Evolutionary conservation across 306 rosid genomes (phyloP), one percentile per base, ranked within the genome.

Genomic region (Cucumis cinereus): DNA sequence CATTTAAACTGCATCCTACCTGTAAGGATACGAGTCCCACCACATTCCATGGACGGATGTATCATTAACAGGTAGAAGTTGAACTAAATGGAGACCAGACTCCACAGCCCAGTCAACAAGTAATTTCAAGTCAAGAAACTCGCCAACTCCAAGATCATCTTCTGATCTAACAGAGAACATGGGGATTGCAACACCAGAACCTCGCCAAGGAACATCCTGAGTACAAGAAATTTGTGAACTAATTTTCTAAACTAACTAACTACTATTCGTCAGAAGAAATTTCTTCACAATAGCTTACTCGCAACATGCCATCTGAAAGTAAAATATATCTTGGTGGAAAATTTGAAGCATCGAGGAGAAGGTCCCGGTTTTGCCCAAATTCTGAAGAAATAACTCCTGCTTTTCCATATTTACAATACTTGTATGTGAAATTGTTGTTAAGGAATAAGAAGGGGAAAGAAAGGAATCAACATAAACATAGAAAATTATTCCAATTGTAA

Each of bases 11-110:
- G 23, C 59, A 63, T 7, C 56, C 19, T 88, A 94, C 98, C 98
- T 91, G 90, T 94, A 94, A 70, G 98, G 98, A 86, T 94, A 94
- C 38, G 98, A 94, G 83, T 94, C 98, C 98, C 98, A 94, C 98
- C 98, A 94, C 96, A 85, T 91, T 87, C 78, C 69, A 83, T 94
- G 84, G 38, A 94, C 98, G 23, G 98, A 94, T 41, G 98, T 94
- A 80, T 94, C 98, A n/a, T 94, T 91, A 70, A 94, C 89, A 6
- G 97, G 98, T 83, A 94, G 85, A 76, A 94, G 97, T 83, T 94
- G 98, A 77, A 91, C 95, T 81, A 94, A 88, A 90, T 91, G 93
- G 81, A 90, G 90, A 70, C 98, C 98, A 78, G 96, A 89, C 81
- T 86, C 87, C 4, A 82, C 95, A 82, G 97, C 96, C 98, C 97